phyloP scores from a whole-genome alignment of 441 rosid species.

The Kokia cookei region DNA sequence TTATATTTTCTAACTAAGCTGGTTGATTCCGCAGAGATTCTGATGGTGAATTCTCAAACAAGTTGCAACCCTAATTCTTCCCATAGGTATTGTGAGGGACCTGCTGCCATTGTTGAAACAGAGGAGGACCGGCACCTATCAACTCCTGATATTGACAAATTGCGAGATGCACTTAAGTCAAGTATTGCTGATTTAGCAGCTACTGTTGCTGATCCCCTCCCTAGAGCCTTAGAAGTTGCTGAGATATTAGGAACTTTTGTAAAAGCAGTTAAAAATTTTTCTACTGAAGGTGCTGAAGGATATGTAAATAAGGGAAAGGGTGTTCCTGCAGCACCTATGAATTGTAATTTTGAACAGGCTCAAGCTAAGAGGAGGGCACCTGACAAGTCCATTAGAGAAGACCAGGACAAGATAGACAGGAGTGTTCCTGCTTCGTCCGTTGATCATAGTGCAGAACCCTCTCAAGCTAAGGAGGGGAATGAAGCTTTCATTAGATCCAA shows the following conservation, averaged over 20 bases:
- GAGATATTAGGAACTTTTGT: slow-evolving; percentile 2
- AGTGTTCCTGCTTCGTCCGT: background rate
- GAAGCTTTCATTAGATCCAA: slow-evolving; percentile 18
- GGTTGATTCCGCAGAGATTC: too few species aligned
- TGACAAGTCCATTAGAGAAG: background rate
- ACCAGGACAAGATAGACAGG: background rate
- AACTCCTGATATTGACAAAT: slow-evolving; percentile 21
- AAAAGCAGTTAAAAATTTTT: background rate
- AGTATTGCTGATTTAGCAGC: slow-evolving; percentile 38
- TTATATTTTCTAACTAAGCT: too few species aligned
- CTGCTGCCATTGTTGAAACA: background rate
- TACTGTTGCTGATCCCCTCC: slow-evolving; percentile 48
- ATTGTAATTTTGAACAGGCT: background rate
- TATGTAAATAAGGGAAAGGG: background rate
- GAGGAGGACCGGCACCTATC: slow-evolving; percentile 14
- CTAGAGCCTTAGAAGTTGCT: slow-evolving; percentile 32
- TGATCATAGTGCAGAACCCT: background rate
- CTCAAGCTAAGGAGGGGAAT: slow-evolving; percentile 1
- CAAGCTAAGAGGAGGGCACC: slow-evolving; percentile 10
- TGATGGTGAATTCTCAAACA: too few species aligned
- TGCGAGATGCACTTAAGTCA: slow-evolving; percentile 29
- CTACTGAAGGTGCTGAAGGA: background rate
- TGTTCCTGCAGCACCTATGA: background rate
- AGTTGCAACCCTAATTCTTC: too few species aligned
- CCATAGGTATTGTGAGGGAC: too few species aligned